phyloP scores from a whole-genome alignment of 768 basidiomycete species.

The Leccinum incarnatum region DNA sequence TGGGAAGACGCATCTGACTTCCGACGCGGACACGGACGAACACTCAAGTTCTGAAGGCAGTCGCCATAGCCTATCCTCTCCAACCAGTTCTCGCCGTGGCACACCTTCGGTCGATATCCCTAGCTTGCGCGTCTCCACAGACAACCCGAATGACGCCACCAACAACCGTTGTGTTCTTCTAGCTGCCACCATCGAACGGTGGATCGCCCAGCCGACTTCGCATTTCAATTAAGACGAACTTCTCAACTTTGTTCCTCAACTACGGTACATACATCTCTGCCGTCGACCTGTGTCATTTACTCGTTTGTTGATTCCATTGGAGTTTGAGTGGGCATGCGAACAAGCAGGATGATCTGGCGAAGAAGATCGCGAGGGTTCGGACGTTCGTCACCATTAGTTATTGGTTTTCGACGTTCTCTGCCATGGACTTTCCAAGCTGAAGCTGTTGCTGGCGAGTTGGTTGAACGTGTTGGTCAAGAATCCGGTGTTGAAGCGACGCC shows the following conservation, averaged over 20 bases:
- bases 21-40: slow-evolving; percentile 36
- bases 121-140: slow-evolving; percentile 22
- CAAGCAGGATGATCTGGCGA: slow-evolving; percentile 62
- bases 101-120: slow-evolving; percentile 29
- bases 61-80: slow-evolving; percentile 39
- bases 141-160: slow-evolving; percentile 29
- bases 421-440: slow-evolving; percentile 81
- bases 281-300: too few relatives aligned
- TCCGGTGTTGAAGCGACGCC: slow-evolving; percentile 62
- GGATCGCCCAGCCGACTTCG: slow-evolving; percentile 89
- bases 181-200: slow-evolving; percentile 89
- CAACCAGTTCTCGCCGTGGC: slow-evolving; percentile 37
- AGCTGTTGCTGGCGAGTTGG: slow-evolving; percentile 73
- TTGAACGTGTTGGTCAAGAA: slow-evolving; percentile 74
- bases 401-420: slow-evolving; percentile 89
- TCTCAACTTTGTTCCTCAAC: slow-evolving; percentile 86
- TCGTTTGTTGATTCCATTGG: slow-evolving; percentile 77
- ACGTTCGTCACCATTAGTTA: slow-evolving; percentile 89
- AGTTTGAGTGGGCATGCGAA: slow-evolving; percentile 44
- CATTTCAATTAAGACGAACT: slow-evolving; percentile 85
- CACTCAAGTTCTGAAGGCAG: slow-evolving; percentile 39
- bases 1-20: slow-evolving; percentile 61
- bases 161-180: slow-evolving; percentile 49
- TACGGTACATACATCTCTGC: slow-evolving; percentile 83
- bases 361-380: slow-evolving; percentile 78